phyloP scores from a whole-genome alignment of 345 rosid species.

The Reutealis trisperma region DNA sequence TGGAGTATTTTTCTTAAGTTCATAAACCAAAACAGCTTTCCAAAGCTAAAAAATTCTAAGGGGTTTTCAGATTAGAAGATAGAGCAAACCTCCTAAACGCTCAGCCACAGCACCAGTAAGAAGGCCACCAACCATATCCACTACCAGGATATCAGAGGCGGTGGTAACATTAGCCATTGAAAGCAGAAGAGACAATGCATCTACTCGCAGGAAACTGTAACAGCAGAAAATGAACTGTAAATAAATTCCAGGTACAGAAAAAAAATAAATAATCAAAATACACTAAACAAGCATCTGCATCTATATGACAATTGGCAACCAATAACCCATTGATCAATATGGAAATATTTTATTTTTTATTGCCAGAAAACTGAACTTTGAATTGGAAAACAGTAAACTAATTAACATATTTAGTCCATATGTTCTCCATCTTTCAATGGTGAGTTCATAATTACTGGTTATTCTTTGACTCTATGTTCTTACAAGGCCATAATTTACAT shows the following conservation, averaged over 20 bases:
- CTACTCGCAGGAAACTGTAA: slow-evolving; percentile 75
- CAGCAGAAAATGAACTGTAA: slow-evolving; percentile 6
- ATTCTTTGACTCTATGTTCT: not conserved
- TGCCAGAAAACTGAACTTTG: not conserved
- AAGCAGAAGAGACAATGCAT: slow-evolving; percentile 78
- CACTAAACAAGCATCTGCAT: not conserved
- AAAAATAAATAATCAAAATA: not conserved
- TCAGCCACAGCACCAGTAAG: slow-evolving; percentile 95
- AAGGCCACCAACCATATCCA: slow-evolving; percentile 94
- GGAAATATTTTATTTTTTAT: not conserved
- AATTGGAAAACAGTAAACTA: not conserved
- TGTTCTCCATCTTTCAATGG: not conserved
- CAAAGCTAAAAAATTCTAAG: not conserved
- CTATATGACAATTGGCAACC: not conserved
- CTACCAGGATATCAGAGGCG: slow-evolving; percentile 75
- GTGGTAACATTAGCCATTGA: slow-evolving; percentile 82
- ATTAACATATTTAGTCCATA: not conserved
- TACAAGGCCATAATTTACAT: not conserved
- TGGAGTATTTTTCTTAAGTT: not conserved
- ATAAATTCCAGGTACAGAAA: not conserved
- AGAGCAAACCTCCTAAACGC: slow-evolving; percentile 70
- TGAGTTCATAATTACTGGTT: not conserved
- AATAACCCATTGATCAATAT: not conserved
- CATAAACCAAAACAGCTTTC: not conserved
- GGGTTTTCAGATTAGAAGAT: not conserved